Base-by-base conservation (phyloP, 192 early-diverging fungal genomes). In the Piromyces finnis region DNA sequence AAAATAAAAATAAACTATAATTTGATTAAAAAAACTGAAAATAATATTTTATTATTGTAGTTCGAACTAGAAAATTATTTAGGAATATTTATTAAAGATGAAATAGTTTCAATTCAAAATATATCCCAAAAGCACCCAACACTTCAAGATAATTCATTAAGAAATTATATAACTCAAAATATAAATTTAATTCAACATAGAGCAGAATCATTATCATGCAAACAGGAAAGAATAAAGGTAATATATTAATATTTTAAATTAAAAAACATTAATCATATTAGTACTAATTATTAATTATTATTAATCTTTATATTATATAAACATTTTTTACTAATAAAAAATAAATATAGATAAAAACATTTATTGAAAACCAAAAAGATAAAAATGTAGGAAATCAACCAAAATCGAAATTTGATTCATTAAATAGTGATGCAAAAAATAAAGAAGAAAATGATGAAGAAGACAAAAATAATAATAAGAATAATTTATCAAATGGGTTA, bases 71-170 rank as follows among this genome's bases (percentile, higher is more conserved):
- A 94, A 30, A 94, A 99, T 82, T 97, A 96, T 84, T 85, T 97
- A n/a, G 92, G 92, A 59, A 90, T 98, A 29, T 98, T 96, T 85
- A 90, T 99, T 39, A 91, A 95, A 11, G 98, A 99, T 84, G 98
- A 99, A 85, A 85, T 99, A 26, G 84, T 95, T 7, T 91, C 90
- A 51, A 94, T 92, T 90, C 91, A 93, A 68, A 89, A 87, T 78
- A 81, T 84, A 41, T n/a, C 79, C 0, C 36, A 86, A 81, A 86
- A 91, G 80, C 89, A 91, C 82, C 83, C 88, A 79, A 82, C 90
- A 28, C 77, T 92, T 78, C 87, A 85, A 30, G 92, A 95, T 51
- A 77, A 81, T 26, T 89, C 91, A 32, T 83, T 95, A 79, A 86
- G 91, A 28, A 92, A 95, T 16, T 84, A 87, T 28, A 89, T 95